Base-by-base conservation (phyloP, 768 basidiomycete species). In the Rhizopogon roseolus region DNA sequence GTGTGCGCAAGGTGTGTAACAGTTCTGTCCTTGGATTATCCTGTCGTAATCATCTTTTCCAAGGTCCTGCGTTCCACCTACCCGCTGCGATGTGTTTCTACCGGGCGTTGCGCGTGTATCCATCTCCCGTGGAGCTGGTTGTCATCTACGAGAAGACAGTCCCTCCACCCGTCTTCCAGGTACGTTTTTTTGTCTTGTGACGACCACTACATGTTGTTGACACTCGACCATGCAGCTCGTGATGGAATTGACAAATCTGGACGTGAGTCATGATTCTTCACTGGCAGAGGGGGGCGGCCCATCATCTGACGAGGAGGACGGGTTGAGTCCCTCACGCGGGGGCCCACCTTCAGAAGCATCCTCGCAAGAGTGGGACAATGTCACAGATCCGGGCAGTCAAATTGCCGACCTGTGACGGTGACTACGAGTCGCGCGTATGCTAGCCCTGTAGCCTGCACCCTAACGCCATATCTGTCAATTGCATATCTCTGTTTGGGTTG, bases 81-180 rank as follows among this genome's bases (percentile, higher is more conserved):
- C 79, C 85, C 10, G 86, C 95, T 17, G 95, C 97, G 40, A 70
- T 91, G 66, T 82, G 85, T 40, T 98, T 98, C 81, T 99, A 86
- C 81, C 82, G 93, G 48, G 95, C 93, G 1, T 84, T 98, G 54
- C 80, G 88, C 52, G 93, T 97, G 36, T 99, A 99, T 73, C 97
- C 97, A 48, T 84, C 90, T 29, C 93, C 95, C 0, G 84, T 93
- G 32, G 97, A 98, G 70, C 82, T 98, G 61, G 88, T 99, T 62
- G 83, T 88, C 69, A 95, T 98, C 57, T 96, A 97, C 64, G 86
- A 98, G 73, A 88, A 89, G 72, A 94, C 93, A 34, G 84, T 96
- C 29, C 89, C 92, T 3, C 79, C 81, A 27, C 78, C 84, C 37
- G 76, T 93, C 46, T 92, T 93, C 74, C 88, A 91, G 74, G 87